Evolutionary conservation across 768 basidiomycete genomes (phyloP).

Genomic region (Holtermannia corniformis): DNA sequence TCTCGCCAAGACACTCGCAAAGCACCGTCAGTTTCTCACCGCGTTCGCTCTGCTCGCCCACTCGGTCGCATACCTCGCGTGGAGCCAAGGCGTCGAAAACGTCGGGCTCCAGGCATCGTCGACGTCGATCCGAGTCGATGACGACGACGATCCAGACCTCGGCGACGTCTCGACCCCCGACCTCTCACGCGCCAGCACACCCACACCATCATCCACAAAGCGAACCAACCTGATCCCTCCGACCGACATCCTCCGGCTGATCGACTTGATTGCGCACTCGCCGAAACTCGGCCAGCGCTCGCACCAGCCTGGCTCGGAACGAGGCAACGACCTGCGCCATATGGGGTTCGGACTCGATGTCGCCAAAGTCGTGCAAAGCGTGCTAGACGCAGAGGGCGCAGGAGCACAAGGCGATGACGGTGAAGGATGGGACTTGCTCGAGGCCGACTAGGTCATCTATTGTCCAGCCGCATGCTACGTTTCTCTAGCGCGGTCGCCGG

Average conservation of each 20-base stretch:
- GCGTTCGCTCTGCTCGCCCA: constrained; percentile 22
- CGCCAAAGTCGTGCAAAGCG: constrained; percentile 19
- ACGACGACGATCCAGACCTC: neutral
- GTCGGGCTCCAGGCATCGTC: constrained; percentile 12
- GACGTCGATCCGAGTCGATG: neutral
- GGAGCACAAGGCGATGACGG: constrained; percentile 10
- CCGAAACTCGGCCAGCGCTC: constrained; percentile 13
- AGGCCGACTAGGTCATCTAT: neutral
- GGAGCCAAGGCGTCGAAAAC: constrained; percentile 24
- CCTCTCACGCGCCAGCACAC: neutral
- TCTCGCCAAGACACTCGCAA: constrained; percentile 6
- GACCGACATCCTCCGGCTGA: constrained; percentile 16
- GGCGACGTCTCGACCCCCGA: constrained; percentile 4
- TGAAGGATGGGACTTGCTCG: constrained; percentile 21
- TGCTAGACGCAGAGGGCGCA: constrained; percentile 11
- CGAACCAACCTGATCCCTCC: constrained; percentile 11
- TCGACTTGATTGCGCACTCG: constrained; percentile 7
- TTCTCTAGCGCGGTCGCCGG: too few species aligned
- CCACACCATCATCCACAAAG: neutral
- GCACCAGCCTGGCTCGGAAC: constrained; percentile 20
- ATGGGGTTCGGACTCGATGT: constrained; percentile 33
- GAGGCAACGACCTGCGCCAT: constrained; percentile 2
- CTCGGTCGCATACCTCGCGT: constrained; percentile 31
- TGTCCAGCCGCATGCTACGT: too few species aligned
- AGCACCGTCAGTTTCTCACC: constrained; percentile 22